These are phyloP conservation scores for Mortierella alpina DNA, from an alignment of 192 early-diverging fungal species.

Conservation along the genomic window DNA sequence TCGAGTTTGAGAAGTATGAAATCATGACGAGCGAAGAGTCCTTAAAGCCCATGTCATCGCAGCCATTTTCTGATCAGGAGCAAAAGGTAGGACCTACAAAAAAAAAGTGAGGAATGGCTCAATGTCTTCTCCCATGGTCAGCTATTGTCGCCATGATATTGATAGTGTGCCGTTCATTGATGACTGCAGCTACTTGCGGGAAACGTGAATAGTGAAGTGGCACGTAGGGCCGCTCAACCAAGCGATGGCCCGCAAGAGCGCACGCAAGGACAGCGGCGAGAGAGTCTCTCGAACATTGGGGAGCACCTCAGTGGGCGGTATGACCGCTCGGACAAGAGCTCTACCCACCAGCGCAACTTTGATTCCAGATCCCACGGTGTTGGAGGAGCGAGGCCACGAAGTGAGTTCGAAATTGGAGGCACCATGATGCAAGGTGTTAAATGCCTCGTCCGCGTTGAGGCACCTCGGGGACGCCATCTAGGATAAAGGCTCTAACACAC, in stretches of 20 bases:
- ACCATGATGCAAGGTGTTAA: neutral
- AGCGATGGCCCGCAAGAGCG: conserved; percentile 34
- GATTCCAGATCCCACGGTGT: conserved; percentile 35
- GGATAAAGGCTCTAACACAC: neutral
- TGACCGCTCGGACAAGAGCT: conserved; percentile 40
- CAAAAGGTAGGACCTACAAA: conserved; percentile 52
- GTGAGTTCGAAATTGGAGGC: conserved; percentile 12
- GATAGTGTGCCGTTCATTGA: neutral
- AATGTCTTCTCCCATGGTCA: neutral
- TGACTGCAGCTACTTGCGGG: conserved; percentile 38
- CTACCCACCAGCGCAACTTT: conserved; percentile 19
- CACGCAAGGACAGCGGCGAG: conserved; percentile 34
- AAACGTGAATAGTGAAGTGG: conserved; percentile 52
- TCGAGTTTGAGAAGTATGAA: conserved; percentile 74
- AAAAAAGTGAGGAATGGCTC: neutral
- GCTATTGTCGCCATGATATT: neutral
- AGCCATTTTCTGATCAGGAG: conserved; percentile 69
- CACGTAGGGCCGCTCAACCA: conserved; percentile 36
- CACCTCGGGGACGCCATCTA: neutral
- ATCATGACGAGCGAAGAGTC: conserved; percentile 71
- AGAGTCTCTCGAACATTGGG: conserved; percentile 37
- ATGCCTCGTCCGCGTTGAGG: too few relatives aligned
- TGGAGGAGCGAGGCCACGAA: conserved; percentile 22
- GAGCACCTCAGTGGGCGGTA: conserved; percentile 31
- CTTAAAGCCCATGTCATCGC: conserved; percentile 69